phyloP scores from a whole-genome alignment of 805 yeast genomes.

The Wickerhamomyces hampshirensis region DNA sequence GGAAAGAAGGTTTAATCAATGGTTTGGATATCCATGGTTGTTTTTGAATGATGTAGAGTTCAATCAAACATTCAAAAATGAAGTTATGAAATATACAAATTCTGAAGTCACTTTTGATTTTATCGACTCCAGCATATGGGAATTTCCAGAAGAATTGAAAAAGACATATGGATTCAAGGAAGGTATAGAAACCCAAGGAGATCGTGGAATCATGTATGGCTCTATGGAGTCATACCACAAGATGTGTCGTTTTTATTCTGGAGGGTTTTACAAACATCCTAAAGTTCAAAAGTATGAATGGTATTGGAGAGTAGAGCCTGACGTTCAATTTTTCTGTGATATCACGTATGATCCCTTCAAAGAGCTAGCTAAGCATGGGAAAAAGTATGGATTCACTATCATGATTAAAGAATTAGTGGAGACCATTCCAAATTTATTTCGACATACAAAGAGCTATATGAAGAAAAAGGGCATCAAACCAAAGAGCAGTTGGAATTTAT shows the following conservation, averaged over 20 bases:
- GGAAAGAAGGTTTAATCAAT: constrained; percentile 87
- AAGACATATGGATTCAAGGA: constrained; percentile 37
- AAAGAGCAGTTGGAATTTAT: constrained; percentile 67
- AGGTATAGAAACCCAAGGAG: constrained; percentile 70
- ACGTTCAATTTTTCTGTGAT: constrained; percentile 86
- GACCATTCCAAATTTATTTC: constrained; percentile 78
- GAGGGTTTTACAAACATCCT: constrained; percentile 76
- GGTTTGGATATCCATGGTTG: constrained; percentile 92
- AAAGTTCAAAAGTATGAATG: constrained; percentile 68
- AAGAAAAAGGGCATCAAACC: constrained; percentile 41
- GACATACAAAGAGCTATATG: constrained; percentile 64
- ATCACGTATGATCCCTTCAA: constrained; percentile 86
- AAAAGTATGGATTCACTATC: constrained; percentile 83
- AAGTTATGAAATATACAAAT: constrained; percentile 47
- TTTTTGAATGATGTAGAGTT: constrained; percentile 82
- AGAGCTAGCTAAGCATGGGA: constrained; percentile 65
- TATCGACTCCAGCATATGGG: constrained; percentile 61
- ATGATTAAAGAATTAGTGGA: constrained; percentile 71
- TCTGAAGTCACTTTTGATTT: constrained; percentile 70
- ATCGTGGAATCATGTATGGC: constrained; percentile 80
- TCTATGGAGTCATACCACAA: constrained; percentile 78
- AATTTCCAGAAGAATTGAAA: constrained; percentile 44
- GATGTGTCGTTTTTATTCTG: constrained; percentile 93
- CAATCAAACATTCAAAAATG: constrained; percentile 52
- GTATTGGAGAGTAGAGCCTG: constrained; percentile 98